phyloP scores from a whole-genome alignment of 257 asterid genomes.

The Marsdenia floribunda region DNA sequence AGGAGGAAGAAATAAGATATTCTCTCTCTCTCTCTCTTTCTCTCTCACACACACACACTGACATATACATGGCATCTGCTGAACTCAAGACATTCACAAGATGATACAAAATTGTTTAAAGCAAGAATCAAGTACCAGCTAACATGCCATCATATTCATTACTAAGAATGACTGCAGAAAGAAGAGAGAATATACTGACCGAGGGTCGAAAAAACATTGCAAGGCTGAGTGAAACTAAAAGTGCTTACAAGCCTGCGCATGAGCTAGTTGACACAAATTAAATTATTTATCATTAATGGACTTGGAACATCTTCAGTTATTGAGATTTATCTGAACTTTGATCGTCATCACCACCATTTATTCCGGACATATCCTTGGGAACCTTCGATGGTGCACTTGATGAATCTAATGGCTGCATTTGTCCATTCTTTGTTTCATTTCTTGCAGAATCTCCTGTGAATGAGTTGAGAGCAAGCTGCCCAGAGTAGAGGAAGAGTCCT shows the following conservation, averaged over 20 bases:
- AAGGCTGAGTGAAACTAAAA: background rate
- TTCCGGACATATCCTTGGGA: conserved; percentile 29
- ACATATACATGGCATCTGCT: background rate
- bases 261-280: conserved; percentile 1
- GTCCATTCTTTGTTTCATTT: conserved; percentile 18
- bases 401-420: conserved; percentile 28
- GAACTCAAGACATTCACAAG: background rate
- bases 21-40: background rate
- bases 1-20: background rate
- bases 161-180: background rate
- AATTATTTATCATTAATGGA: background rate
- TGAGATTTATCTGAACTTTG: conserved; percentile 31
- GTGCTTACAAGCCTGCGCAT: background rate
- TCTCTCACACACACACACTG: background rate
- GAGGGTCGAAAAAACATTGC: background rate
- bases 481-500: conserved; percentile 74
- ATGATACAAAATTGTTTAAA: background rate
- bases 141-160: background rate
- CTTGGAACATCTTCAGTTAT: conserved; percentile 21
- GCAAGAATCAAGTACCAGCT: background rate
- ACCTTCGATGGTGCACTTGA: conserved; percentile 23
- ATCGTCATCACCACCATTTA: conserved; percentile 30
- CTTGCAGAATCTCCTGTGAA: conserved; percentile 43
- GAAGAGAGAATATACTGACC: background rate
- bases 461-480: conserved; percentile 71